Evolutionary conservation across 371 early-diverging fungal genomes (phyloP).

Genomic region (Mortierella sp.): DNA sequence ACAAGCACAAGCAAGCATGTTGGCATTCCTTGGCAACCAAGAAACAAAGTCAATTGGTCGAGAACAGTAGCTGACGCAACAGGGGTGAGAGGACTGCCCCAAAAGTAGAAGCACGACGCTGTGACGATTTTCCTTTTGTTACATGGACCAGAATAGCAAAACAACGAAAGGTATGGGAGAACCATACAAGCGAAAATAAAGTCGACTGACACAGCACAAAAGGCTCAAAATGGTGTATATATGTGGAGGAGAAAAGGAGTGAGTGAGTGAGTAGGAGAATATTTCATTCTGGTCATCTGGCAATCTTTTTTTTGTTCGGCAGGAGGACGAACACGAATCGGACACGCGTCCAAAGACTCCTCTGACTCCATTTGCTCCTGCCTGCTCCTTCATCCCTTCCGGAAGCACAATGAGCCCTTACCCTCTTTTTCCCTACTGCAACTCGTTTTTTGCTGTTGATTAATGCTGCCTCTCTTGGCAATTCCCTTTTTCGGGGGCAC

Average conservation of each 20-base stretch:
- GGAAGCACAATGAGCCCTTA: conserved; percentile 12
- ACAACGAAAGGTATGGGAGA: neutral
- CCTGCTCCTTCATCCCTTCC: neutral
- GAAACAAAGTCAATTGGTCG: neutral
- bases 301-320: neutral
- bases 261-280: neutral
- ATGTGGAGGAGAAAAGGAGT: neutral
- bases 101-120: neutral
- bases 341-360: conserved; percentile 12
- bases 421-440: neutral
- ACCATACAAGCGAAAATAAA: conserved; percentile 11
- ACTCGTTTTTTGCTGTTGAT: neutral
- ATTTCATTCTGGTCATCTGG: conserved; percentile 8
- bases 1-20: neutral
- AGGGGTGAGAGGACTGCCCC: neutral
- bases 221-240: neutral
- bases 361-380: conserved; percentile 17
- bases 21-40: neutral
- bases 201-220: neutral
- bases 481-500: conserved; percentile 13
- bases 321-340: neutral
- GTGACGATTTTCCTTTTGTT: conserved; percentile 8
- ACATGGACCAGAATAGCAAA: neutral
- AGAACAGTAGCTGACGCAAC: neutral
- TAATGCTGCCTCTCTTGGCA: conserved; percentile 1